Evolutionary conservation across 2,329 filamentous ascomycete genomes (phyloP).

Genomic region (Ceratocystis destructans): DNA sequence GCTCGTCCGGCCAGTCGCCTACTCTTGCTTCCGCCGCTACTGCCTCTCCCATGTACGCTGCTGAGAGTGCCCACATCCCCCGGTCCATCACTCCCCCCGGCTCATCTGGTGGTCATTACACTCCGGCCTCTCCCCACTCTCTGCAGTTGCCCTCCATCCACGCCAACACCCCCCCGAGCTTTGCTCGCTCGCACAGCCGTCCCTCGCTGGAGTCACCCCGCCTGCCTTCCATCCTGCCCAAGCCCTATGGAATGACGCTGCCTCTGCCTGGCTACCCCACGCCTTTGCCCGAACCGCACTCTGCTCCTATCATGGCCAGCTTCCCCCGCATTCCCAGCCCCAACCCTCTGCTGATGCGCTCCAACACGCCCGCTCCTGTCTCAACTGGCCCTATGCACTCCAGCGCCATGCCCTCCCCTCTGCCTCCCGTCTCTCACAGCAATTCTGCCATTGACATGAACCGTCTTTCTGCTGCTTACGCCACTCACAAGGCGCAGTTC

Average conservation of each 20-base stretch:
- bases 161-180: slow-evolving; percentile 20
- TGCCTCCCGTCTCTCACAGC: slow-evolving; percentile 25
- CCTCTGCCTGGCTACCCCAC: slow-evolving; percentile 30
- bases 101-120: slow-evolving; percentile 31
- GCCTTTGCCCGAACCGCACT: slow-evolving; percentile 32
- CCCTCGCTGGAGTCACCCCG: slow-evolving; percentile 32
- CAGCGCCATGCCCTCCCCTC: slow-evolving; percentile 24
- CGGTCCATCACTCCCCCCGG: slow-evolving; percentile 37
- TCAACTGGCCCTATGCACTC: slow-evolving; percentile 37
- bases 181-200: slow-evolving; percentile 7
- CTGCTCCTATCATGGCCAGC: slow-evolving; percentile 26
- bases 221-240: slow-evolving; percentile 51
- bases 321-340: slow-evolving; percentile 17
- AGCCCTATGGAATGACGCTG: slow-evolving; percentile 42
- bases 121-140: slow-evolving; percentile 25
- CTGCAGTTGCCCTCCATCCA: slow-evolving; percentile 42
- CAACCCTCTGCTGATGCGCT: slow-evolving; percentile 28
- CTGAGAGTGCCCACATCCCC: slow-evolving; percentile 31
- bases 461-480: slow-evolving; percentile 57
- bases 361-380: slow-evolving; percentile 28
- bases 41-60: slow-evolving; percentile 32
- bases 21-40: slow-evolving; percentile 34
- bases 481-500: slow-evolving; percentile 54
- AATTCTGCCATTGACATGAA: slow-evolving; percentile 40
- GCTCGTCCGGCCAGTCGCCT: slow-evolving; percentile 41